Conservation (phyloP, 106 monocot genomes). For the Ottelia alismoides region DNA sequence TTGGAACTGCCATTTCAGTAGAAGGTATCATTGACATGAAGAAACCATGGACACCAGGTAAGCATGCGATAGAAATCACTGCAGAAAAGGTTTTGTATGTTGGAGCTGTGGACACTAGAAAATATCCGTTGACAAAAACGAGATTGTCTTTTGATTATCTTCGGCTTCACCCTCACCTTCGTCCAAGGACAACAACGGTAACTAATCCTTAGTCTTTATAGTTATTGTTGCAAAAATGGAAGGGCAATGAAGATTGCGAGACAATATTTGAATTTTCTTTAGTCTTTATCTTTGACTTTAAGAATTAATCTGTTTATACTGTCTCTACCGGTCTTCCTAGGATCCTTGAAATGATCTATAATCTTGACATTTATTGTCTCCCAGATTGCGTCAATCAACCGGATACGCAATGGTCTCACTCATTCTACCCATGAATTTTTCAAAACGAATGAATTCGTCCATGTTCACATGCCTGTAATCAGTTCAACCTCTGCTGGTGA, state of each 20-base stretch:
- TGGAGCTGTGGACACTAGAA: slow-evolving; percentile 37
- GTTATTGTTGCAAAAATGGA: too few relatives aligned
- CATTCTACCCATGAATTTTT: slow-evolving; percentile 47
- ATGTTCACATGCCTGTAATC: slow-evolving; percentile 73
- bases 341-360: not conserved
- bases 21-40: slow-evolving; percentile 58
- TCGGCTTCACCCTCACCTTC: slow-evolving; percentile 47
- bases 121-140: slow-evolving; percentile 39
- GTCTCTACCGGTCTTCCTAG: too few relatives aligned
- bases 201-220: slow-evolving; percentile 1
- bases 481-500: slow-evolving; percentile 17
- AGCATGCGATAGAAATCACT: slow-evolving; percentile 36
- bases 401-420: slow-evolving; percentile 38
- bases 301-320: not conserved
- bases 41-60: slow-evolving; percentile 8
- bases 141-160: slow-evolving; percentile 27
- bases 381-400: slow-evolving; percentile 52
- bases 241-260: not conserved
- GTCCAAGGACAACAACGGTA: slow-evolving; percentile 46
- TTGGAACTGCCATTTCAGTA: slow-evolving; percentile 58
- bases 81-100: slow-evolving; percentile 71
- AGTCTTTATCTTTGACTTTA: too few relatives aligned
- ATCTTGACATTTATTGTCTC: slow-evolving; percentile 1
- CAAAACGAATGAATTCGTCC: slow-evolving; percentile 53
- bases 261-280: not conserved